Evolutionary conservation across 2,329 filamentous ascomycete genomes (phyloP).

Genomic region (Cylindrodendrum hubeiense): DNA sequence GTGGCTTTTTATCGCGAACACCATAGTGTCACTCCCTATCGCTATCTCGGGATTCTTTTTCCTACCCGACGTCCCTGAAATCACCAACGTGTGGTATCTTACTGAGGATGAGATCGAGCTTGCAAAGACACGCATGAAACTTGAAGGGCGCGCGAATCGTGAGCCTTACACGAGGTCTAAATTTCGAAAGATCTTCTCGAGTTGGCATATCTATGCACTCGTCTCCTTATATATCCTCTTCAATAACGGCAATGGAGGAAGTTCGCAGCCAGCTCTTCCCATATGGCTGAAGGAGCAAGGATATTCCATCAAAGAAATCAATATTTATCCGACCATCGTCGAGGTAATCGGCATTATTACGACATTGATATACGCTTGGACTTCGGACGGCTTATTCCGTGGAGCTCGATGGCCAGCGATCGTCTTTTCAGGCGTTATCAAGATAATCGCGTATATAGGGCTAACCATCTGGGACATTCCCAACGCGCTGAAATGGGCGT

Average conservation of each 20-base stretch:
- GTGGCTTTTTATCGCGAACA: conserved; percentile 53
- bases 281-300: conserved; percentile 61
- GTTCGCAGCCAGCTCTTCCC: conserved; percentile 67
- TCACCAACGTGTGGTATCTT: conserved; percentile 45
- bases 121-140: conserved; percentile 47
- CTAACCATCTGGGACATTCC: conserved; percentile 61
- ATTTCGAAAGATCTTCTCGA: conserved; percentile 70
- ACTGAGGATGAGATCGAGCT: conserved; percentile 43
- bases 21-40: conserved; percentile 51
- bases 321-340: conserved; percentile 71
- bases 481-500: conserved; percentile 71
- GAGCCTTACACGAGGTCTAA: conserved; percentile 60
- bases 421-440: conserved; percentile 63
- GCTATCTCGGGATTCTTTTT: conserved; percentile 49
- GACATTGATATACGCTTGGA: conserved; percentile 75
- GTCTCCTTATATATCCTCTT: conserved; percentile 72
- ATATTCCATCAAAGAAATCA: conserved; percentile 57
- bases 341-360: conserved; percentile 66
- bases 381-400: conserved; percentile 70
- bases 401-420: conserved; percentile 75
- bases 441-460: conserved; percentile 55
- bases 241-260: conserved; percentile 67
- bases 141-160: conserved; percentile 59
- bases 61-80: conserved; percentile 47
- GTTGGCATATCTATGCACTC: conserved; percentile 75